phyloP scores from a whole-genome alignment of 257 asterid genomes.

The Buddleja alternifolia region DNA sequence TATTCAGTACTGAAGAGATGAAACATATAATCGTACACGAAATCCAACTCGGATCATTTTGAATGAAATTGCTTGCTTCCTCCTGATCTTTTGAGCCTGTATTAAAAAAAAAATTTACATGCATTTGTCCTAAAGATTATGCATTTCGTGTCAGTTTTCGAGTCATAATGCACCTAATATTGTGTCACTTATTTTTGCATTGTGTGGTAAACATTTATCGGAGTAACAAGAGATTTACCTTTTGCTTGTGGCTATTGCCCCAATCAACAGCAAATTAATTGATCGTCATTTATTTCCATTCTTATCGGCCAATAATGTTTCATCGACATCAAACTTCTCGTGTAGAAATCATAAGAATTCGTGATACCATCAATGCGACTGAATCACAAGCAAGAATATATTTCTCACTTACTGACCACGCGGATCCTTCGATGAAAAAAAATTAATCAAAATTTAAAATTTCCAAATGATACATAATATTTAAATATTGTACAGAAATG shows the following conservation, averaged over 20 bases:
- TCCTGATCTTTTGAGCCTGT: constrained; percentile 56
- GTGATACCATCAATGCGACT: constrained; percentile 47
- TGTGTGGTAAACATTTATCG: neutral
- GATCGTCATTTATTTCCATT: constrained; percentile 53
- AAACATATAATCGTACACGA: constrained; percentile 59
- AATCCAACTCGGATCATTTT: constrained; percentile 53
- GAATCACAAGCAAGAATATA: constrained; percentile 74
- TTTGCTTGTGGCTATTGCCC: constrained; percentile 52
- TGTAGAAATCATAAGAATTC: constrained; percentile 61
- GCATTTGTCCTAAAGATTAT: too few species aligned
- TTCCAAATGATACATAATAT: neutral
- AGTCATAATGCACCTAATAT: too few species aligned
- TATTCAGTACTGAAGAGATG: constrained; percentile 55
- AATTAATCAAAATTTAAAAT: neutral
- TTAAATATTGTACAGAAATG: neutral
- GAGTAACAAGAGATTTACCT: constrained; percentile 38
- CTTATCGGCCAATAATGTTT: constrained; percentile 66
- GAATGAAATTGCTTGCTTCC: constrained; percentile 46
- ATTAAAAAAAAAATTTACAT: neutral
- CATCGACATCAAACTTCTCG: constrained; percentile 61
- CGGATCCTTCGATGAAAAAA: constrained; percentile 52
- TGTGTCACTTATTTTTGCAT: too few species aligned
- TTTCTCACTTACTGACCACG: constrained; percentile 82
- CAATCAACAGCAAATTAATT: constrained; percentile 64
- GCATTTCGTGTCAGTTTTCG: too few species aligned